phyloP scores from a whole-genome alignment of 2,329 filamentous ascomycete genomes.

The Trichophaea hybrida region DNA sequence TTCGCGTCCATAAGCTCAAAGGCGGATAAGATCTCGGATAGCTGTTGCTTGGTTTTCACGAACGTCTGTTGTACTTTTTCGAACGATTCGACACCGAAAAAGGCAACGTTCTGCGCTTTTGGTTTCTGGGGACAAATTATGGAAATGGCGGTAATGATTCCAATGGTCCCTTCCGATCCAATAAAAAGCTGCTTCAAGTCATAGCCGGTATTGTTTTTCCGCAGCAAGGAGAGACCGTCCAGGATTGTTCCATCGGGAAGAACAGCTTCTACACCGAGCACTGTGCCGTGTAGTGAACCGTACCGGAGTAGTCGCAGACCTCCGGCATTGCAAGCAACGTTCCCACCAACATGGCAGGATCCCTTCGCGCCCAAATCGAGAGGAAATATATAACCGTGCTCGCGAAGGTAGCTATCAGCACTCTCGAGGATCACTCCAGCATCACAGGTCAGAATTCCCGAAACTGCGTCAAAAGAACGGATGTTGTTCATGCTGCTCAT shows the following conservation, averaged over 20 bases:
- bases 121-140: conserved; percentile 80
- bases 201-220: conserved; percentile 98
- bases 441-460: conserved; percentile 77
- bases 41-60: conserved; percentile 71
- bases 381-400: conserved; percentile 79
- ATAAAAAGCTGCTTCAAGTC: conserved; percentile 96
- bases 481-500: conserved; percentile 83
- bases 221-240: conserved; percentile 70
- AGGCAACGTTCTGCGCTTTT: conserved; percentile 82
- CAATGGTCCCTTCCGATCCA: conserved; percentile 85
- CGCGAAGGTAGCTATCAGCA: conserved; percentile 70
- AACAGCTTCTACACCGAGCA: conserved; percentile 85
- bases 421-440: conserved; percentile 83
- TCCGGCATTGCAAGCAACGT: conserved; percentile 89
- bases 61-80: conserved; percentile 79
- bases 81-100: conserved; percentile 80
- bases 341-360: conserved; percentile 90
- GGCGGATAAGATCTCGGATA: conserved; percentile 89
- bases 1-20: conserved; percentile 93
- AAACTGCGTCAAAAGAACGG: conserved; percentile 81
- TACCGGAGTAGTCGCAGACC: conserved; percentile 81
- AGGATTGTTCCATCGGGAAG: conserved; percentile 85
- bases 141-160: conserved; percentile 80
- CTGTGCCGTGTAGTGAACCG: conserved; percentile 83
- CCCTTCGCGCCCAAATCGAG: conserved; percentile 96